Conservation (phyloP, 352 stramenopile genomes). For the Globisporangium perplexum region DNA sequence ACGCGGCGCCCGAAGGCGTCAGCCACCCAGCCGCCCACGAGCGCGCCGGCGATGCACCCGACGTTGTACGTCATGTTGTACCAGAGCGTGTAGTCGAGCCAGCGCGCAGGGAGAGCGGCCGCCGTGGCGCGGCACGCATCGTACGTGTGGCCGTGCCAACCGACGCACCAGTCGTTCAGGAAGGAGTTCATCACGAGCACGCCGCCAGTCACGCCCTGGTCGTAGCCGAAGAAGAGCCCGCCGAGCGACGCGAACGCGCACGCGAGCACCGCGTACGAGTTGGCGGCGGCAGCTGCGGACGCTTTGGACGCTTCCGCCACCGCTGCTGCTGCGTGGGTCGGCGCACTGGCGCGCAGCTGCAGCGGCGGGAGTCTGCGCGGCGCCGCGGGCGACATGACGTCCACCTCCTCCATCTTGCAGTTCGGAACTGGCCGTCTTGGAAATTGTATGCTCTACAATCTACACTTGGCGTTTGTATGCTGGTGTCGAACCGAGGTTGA, state of each 20-base stretch:
- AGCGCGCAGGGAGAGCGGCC: constrained; percentile 13
- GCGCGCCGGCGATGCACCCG: constrained; percentile 5
- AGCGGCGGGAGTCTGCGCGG: no score
- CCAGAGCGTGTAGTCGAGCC: constrained; percentile 24
- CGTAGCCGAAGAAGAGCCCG: constrained; percentile 6
- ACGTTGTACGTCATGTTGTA: constrained; percentile 43
- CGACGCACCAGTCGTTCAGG: constrained; percentile 18
- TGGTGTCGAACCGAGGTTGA: no score
- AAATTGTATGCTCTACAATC: no score
- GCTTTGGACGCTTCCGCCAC: no score
- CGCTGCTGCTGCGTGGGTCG: no score
- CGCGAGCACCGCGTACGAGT: constrained; percentile 28
- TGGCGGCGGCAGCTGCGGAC: background rate
- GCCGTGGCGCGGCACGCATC: background rate
- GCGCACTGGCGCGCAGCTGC: no score
- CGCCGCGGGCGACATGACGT: no score
- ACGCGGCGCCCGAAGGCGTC: constrained; percentile 17
- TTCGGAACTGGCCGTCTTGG: no score
- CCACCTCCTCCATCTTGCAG: no score
- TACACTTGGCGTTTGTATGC: no score
- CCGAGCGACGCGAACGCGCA: constrained; percentile 12
- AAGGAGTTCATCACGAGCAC: constrained; percentile 21
- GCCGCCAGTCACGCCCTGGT: constrained; percentile 6
- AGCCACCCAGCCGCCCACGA: constrained; percentile 9
- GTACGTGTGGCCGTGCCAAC: constrained; percentile 14